Evolutionary conservation across 2,329 filamentous ascomycete species (phyloP).

Genomic region (Exophiala aquamarina): DNA sequence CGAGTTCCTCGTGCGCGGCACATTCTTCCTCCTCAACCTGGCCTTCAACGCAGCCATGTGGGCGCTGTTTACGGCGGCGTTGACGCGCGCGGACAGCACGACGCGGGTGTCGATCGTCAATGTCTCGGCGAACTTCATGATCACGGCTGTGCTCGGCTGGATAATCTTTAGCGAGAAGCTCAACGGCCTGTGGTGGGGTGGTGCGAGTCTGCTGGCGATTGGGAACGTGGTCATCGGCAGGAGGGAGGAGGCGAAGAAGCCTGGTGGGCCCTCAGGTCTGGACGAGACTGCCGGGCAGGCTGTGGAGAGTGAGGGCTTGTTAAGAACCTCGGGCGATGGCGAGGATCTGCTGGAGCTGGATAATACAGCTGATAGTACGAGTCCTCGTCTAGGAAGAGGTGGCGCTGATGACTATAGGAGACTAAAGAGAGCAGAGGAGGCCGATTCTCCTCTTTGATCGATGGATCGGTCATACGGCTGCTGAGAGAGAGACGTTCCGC

Average conservation of each 20-base stretch:
- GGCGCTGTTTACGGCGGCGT: slow-evolving; percentile 62
- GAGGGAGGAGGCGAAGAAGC: slow-evolving; percentile 44
- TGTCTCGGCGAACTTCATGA: slow-evolving; percentile 62
- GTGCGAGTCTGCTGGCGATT: slow-evolving; percentile 58
- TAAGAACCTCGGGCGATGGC: background rate
- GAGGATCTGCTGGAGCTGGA: slow-evolving; percentile 18
- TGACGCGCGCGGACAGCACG: slow-evolving; percentile 60
- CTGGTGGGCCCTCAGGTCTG: slow-evolving; percentile 14
- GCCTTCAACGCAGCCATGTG: slow-evolving; percentile 65
- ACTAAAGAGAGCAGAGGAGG: slow-evolving; percentile 16
- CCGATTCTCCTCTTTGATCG: slow-evolving; percentile 19
- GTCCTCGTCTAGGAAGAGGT: too few relatives aligned
- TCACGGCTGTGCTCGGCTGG: slow-evolving; percentile 60
- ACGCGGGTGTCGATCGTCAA: slow-evolving; percentile 65
- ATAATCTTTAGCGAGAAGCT: slow-evolving; percentile 59
- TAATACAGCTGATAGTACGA: slow-evolving; percentile 1
- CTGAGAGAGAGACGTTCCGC: too few relatives aligned
- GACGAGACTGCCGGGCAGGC: slow-evolving; percentile 10
- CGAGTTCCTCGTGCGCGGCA: slow-evolving; percentile 46
- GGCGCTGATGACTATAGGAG: slow-evolving; percentile 10
- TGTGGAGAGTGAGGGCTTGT: slow-evolving; percentile 19
- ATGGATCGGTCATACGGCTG: too few relatives aligned
- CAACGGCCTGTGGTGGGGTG: slow-evolving; percentile 61
- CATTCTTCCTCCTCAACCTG: slow-evolving; percentile 62
- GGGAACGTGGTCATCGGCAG: slow-evolving; percentile 64